Evolutionary conservation across 345 rosid genomes (phyloP), one percentile per base, ranked within the genome.

Genomic region (Isatis tinctoria): DNA sequence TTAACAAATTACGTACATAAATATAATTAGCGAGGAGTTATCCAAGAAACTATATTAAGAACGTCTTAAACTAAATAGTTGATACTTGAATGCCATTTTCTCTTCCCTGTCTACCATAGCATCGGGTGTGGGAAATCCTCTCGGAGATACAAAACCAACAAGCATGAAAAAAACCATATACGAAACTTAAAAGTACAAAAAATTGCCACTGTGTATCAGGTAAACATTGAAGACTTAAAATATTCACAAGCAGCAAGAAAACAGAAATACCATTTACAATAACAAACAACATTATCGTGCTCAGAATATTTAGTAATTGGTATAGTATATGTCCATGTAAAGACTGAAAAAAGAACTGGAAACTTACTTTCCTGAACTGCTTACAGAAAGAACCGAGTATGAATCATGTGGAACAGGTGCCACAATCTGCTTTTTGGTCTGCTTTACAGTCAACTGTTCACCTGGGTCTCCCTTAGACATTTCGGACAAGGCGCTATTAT

Each of bases 311-410:
- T 51, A 39, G 65, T 60, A 74, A 22, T 22, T 22, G 24, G n/a
- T n/a, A n/a, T 44, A 18, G 40, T 61, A 37, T 18, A 10, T 10
- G 12, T 58, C 13, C 20, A 56, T 48, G 37, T 51, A 53, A 60
- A 47, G 61, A 68, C 57, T 60, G n/a, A 45, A 67, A 52, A 10
- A 53, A 17, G 37, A 68, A 40, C 17, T 7, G 63, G 14, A 28
- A 48, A 86, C 97, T 90, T 83, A 95, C 99, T 90, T 95, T 67
- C 99, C 97, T 2, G 99, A 95, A 84, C 92, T 87, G 93, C 99
- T 95, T 27, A 88, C 83, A 30, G 99, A 90, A 79, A 95, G 88
- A 85, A 92, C 87, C 4, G 98, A 90, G 82, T 95, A 90, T 57
- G 98, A 92, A 87, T 95, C 99, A 74, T 92, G 92, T 35, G 93